These are phyloP conservation scores for Chlamydomonas sp. DNA, from an alignment of 139 green algal genomes.

Conservation along the genomic window DNA sequence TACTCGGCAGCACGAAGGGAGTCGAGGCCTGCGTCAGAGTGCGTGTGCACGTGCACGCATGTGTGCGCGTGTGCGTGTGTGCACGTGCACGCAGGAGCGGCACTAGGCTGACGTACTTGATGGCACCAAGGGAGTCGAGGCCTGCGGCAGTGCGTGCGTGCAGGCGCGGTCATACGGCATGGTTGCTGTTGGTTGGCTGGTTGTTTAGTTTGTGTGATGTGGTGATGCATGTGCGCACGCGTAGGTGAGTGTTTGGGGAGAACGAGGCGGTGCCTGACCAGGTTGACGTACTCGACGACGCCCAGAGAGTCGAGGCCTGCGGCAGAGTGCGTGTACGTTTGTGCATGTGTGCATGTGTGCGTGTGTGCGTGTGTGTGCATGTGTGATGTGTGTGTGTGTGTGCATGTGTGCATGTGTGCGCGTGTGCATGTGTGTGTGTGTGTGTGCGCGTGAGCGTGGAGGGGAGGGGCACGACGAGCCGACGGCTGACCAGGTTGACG, in stretches of 20 bases:
- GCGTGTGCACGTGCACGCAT: background rate
- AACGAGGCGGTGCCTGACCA: constrained; percentile 34
- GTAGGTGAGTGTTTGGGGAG: background rate
- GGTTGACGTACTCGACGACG: constrained; percentile 65
- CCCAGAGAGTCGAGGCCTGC: constrained; percentile 72
- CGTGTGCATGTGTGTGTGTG: too few relatives aligned
- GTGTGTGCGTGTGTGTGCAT: too few relatives aligned
- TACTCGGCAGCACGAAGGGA: constrained; percentile 74
- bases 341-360: too few relatives aligned
- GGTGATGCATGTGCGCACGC: background rate
- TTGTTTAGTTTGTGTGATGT: too few relatives aligned
- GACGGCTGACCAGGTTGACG: constrained; percentile 46
- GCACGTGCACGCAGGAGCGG: background rate
- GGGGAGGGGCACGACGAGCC: constrained; percentile 37
- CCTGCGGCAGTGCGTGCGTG: constrained; percentile 34
- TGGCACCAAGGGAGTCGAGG: constrained; percentile 59
- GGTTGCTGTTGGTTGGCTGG: too few relatives aligned
- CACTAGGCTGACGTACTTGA: constrained; percentile 64
- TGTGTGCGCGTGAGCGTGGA: too few relatives aligned
- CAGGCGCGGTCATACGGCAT: too few relatives aligned
- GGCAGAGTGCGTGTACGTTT: too few relatives aligned
- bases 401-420: too few relatives aligned
- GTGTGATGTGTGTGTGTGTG: too few relatives aligned
- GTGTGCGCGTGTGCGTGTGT: background rate
- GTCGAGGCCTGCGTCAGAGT: too few relatives aligned